A percentile compares a stretch with the other conserved stretches of the same genome.
phyloP scores from a whole-genome alignment of 2,329 filamentous ascomycete genomes.

The Ophiostoma sp. region DNA sequence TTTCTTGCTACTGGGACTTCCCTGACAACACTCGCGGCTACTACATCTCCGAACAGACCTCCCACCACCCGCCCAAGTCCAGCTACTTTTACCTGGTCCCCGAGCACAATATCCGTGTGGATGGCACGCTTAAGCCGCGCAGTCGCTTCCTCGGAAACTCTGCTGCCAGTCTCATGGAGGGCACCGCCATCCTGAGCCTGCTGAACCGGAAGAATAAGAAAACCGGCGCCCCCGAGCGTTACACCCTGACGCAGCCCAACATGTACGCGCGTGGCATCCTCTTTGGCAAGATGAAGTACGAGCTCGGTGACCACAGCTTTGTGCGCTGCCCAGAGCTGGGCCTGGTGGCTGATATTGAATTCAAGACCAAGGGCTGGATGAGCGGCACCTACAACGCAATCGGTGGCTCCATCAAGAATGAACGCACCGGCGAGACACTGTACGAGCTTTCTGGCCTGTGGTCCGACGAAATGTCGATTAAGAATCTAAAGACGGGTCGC shows the following conservation, averaged over 20 bases:
- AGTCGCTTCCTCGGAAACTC: constrained; percentile 97
- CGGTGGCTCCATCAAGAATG: constrained; percentile 82
- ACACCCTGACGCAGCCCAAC: constrained; percentile 93
- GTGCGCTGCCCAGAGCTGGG: constrained; percentile 85
- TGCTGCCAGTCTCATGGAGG: constrained; percentile 96
- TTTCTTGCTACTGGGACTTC: constrained; percentile 93
- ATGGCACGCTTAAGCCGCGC: constrained; percentile 88
- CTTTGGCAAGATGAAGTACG: constrained; percentile 99
- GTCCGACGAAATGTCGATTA: constrained; percentile 93
- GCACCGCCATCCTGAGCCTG: constrained; percentile 78
- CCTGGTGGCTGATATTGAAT: constrained; percentile 85
- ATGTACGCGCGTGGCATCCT: constrained; percentile 98
- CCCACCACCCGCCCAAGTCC: constrained; percentile 95
- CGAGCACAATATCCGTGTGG: constrained; percentile 87
- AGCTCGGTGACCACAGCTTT: constrained; percentile 92
- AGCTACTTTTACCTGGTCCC: constrained; percentile 99
- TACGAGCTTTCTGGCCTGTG: constrained; percentile 89
- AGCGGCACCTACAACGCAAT: constrained; percentile 95
- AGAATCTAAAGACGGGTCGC: constrained; percentile 78
- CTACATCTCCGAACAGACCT: constrained; percentile 96
- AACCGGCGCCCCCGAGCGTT: constrained; percentile 68
- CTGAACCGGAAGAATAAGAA: constrained; percentile 67
- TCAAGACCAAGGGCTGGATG: constrained; percentile 98
- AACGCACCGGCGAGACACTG: constrained; percentile 77
- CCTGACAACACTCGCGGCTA: constrained; percentile 79